Base-by-base conservation (phyloP, 208 protist species). In the Trypanosoma mega region DNA sequence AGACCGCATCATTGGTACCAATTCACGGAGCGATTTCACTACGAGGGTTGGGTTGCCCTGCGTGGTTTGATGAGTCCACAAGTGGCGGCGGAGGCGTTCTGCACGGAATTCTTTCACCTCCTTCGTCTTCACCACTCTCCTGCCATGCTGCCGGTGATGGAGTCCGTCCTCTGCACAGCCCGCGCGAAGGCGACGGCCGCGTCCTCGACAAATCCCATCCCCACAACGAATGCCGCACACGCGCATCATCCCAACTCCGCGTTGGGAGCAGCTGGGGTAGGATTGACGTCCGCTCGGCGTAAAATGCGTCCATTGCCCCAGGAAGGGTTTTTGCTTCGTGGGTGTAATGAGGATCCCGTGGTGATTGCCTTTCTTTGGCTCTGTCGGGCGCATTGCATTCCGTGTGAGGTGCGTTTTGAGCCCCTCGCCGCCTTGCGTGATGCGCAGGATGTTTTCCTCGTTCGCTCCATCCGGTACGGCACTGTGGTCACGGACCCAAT, bases 281-380 rank as follows among this genome's bases (percentile, higher is more conserved):
- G 21, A 30, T 14, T 50, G 26, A 6, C 7, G 7, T 6, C 26
- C 6, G 23, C 11, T 6, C 45, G 21, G 11, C 12, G 14, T 30
- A 14, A 14, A 14, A 6, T 14, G 6, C 23, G 29, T 12, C 51
- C 29, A 12, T 34, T 21, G 5, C 11, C 33, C 23, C 43, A 33
- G 0, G 58, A 59, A 11, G 62, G 77, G 16, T 78, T 92, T 30
- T 65, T 74, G 26, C 59, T 92, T 21, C 68, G 72, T 43, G 79
- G 82, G 11, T 62, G 78, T 43, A 68, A 86, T 44, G 70, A 70
- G 21, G 85, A 92, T 44, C 85, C 85, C 8, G 77, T 74, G 0
- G 82, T 80, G 20, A 61, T 90, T 47, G 76, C 82, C 5, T 68
- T 92, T 27, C 57, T 90, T 23, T 92, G 85, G 85, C 48, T 92